Percentiles rank a stretch among this genome's conserved stretches.
phyloP scores from a whole-genome alignment of 2,329 filamentous ascomycete species.

The Metarhizium album region DNA sequence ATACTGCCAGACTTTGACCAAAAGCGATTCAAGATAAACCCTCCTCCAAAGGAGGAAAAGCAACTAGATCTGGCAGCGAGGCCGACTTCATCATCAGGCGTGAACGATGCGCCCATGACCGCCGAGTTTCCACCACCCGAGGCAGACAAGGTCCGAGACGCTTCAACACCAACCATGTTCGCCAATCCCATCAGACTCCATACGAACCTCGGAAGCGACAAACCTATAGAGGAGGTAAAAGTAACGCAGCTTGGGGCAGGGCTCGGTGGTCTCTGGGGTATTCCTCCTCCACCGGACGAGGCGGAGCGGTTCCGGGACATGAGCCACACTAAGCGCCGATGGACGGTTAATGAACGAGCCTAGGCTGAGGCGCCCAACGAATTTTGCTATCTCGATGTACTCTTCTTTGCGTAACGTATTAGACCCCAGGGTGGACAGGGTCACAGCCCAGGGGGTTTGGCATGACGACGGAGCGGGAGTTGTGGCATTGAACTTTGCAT shows the following conservation, averaged over 20 bases:
- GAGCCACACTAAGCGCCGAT: constrained; percentile 38
- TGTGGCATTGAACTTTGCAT: constrained; percentile 1
- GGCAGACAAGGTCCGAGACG: constrained; percentile 1
- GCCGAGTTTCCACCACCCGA: constrained; percentile 5
- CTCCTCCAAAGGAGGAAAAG: constrained; percentile 1
- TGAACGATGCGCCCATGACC: constrained; percentile 8
- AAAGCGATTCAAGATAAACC: constrained; percentile 18
- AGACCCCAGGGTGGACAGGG: neutral
- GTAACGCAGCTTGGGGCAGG: constrained; percentile 26
- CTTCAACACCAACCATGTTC: constrained; percentile 18
- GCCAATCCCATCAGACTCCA: constrained; percentile 25
- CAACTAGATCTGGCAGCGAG: neutral
- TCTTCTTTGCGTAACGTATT: neutral
- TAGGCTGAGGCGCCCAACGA: constrained; percentile 3
- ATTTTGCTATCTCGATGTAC: neutral
- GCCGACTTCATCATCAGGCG: neutral
- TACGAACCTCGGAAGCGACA: constrained; percentile 20
- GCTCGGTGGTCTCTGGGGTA: constrained; percentile 33
- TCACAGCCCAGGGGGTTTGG: neutral
- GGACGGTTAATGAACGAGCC: constrained; percentile 42
- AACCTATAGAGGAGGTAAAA: constrained; percentile 20
- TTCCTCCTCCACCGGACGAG: constrained; percentile 31
- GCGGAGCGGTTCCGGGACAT: constrained; percentile 36
- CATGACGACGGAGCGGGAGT: neutral
- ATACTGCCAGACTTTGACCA: constrained; percentile 43